These are phyloP conservation scores for Diaporthe australafricana DNA, from an alignment of 2,329 filamentous ascomycete species.

Conservation along the genomic window DNA sequence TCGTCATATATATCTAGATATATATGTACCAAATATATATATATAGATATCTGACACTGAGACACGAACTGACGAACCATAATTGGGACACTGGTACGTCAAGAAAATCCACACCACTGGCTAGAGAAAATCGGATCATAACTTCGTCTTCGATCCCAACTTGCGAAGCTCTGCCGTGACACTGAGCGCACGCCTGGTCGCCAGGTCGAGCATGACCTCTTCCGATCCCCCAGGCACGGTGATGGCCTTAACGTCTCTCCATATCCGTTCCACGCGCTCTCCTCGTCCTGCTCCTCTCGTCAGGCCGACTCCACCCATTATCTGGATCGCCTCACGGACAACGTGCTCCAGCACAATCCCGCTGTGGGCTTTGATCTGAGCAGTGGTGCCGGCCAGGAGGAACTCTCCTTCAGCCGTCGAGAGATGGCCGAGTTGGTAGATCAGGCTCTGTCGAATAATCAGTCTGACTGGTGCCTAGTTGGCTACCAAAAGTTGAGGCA, in stretches of 20 bases:
- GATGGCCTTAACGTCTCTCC: slow-evolving; percentile 38
- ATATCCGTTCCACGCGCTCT: slow-evolving; percentile 38
- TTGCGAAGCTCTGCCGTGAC: background rate
- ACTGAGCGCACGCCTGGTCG: slow-evolving; percentile 28
- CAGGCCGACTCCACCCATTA: slow-evolving; percentile 38
- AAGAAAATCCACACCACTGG: too few relatives aligned
- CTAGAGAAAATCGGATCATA: background rate
- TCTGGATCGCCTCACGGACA: slow-evolving; percentile 37
- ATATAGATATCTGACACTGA: too few relatives aligned
- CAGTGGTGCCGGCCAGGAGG: slow-evolving; percentile 42
- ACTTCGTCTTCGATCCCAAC: background rate
- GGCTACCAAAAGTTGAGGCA: too few relatives aligned
- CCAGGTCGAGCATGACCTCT: slow-evolving; percentile 39
- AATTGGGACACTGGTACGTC: too few relatives aligned
- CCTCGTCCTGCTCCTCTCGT: slow-evolving; percentile 38
- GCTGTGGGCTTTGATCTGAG: slow-evolving; percentile 39
- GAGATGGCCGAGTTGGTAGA: slow-evolving; percentile 54
- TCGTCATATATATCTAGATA: background rate
- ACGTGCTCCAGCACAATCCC: slow-evolving; percentile 38
- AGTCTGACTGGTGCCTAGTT: too few relatives aligned
- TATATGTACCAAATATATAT: too few relatives aligned
- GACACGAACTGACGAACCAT: too few relatives aligned
- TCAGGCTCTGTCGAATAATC: slow-evolving; percentile 51
- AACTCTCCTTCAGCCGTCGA: slow-evolving; percentile 39
- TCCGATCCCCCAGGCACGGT: slow-evolving; percentile 39